A percentile compares a stretch with the other conserved stretches of the same genome.
phyloP scores from a whole-genome alignment of 148 eudicot species.

The Vaccinium corymbosum region DNA sequence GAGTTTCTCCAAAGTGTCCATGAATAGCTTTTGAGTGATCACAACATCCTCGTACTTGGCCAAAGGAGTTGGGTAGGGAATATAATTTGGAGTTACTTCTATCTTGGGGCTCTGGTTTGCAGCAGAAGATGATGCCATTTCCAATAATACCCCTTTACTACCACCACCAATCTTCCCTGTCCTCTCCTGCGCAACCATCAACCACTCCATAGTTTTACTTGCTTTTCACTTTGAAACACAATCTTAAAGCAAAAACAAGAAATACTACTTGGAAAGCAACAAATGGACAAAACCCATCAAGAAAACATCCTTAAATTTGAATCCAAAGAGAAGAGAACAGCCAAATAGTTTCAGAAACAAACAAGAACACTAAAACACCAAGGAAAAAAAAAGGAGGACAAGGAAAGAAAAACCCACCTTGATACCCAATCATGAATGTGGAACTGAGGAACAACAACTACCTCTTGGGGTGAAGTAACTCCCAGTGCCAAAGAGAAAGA shows the following conservation, averaged over 20 bases:
- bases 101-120: conserved; percentile 21
- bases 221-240: conserved; percentile 1
- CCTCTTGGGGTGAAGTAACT: conserved; percentile 21
- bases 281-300: not conserved
- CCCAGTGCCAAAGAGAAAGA: conserved; percentile 7
- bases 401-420: not conserved
- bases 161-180: conserved; percentile 10
- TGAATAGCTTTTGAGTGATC: conserved; percentile 50
- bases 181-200: conserved; percentile 37
- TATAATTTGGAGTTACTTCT: conserved; percentile 24
- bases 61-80: conserved; percentile 58
- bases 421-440: conserved; percentile 7
- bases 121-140: conserved; percentile 39
- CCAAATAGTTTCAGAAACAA: conserved; percentile 6
- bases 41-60: conserved; percentile 72
- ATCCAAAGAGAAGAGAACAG: not conserved
- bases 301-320: not conserved
- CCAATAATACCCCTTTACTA: conserved; percentile 1
- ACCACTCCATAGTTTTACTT: not conserved
- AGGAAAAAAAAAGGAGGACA: not conserved
- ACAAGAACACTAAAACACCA: not conserved
- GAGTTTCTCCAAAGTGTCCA: conserved; percentile 68
- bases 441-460: conserved; percentile 18
- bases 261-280: not conserved
- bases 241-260: not conserved